Evolutionary conservation across 2,329 filamentous ascomycete species (phyloP).

Genomic region (Xylaria sp.): DNA sequence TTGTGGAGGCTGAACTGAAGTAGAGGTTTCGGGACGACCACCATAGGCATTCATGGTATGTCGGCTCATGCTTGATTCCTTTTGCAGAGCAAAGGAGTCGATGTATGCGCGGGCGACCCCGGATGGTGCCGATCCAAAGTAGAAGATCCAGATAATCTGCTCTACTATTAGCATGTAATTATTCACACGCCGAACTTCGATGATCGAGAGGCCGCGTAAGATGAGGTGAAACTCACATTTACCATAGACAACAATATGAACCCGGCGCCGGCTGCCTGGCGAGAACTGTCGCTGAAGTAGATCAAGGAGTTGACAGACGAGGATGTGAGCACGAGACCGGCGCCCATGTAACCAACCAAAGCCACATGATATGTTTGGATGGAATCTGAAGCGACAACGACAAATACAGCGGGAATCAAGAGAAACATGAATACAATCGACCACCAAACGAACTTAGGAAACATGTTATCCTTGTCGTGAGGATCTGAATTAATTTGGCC

Average conservation of each 20-base stretch:
- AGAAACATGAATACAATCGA: constrained; percentile 86
- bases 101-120: constrained; percentile 89
- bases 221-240: constrained; percentile 68
- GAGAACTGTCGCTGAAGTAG: constrained; percentile 77
- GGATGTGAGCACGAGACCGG: constrained; percentile 85
- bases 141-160: constrained; percentile 98
- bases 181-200: neutral
- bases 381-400: constrained; percentile 86
- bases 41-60: constrained; percentile 79
- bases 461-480: constrained; percentile 55
- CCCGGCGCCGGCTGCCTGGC: constrained; percentile 88
- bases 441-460: constrained; percentile 95
- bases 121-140: constrained; percentile 93
- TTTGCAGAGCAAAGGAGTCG: constrained; percentile 94
- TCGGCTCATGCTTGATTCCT: constrained; percentile 78
- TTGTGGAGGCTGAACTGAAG: constrained; percentile 82
- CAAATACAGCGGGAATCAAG: constrained; percentile 80
- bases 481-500: constrained; percentile 64
- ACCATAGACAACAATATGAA: constrained; percentile 96
- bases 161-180: constrained; percentile 16
- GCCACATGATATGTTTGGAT: constrained; percentile 92
- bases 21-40: constrained; percentile 83
- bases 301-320: constrained; percentile 88
- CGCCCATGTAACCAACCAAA: constrained; percentile 85
- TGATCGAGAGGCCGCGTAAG: neutral